Percentiles rank a stretch among this genome's conserved stretches.
Evolutionary conservation across 2,329 filamentous ascomycete genomes (phyloP).

Genomic region (Microsporum ferrugineum): DNA sequence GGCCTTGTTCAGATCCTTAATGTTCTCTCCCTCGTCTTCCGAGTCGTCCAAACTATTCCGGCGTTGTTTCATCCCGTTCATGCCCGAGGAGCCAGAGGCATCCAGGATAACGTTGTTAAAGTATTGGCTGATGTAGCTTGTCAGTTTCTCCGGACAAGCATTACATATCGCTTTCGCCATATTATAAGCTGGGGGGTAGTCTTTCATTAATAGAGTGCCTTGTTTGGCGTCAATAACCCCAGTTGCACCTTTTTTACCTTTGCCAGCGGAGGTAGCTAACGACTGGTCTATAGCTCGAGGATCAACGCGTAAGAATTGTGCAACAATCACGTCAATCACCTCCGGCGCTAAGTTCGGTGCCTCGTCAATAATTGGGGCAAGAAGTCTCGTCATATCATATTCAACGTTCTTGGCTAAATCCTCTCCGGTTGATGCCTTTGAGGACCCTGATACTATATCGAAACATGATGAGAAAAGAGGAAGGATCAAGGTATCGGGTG

Average conservation of each 20-base stretch:
- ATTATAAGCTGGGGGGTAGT: slow-evolving; percentile 83
- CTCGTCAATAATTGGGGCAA: slow-evolving; percentile 81
- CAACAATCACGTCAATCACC: slow-evolving; percentile 85
- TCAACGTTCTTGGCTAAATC: slow-evolving; percentile 87
- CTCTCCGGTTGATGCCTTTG: slow-evolving; percentile 63
- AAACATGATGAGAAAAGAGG: slow-evolving; percentile 82
- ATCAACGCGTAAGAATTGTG: slow-evolving; percentile 84
- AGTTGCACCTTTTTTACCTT: slow-evolving; percentile 44
- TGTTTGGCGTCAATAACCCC: slow-evolving; percentile 59
- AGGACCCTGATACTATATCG: slow-evolving; percentile 73
- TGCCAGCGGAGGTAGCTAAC: slow-evolving; percentile 34
- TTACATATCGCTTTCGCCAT: slow-evolving; percentile 95
- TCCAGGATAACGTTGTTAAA: slow-evolving; percentile 96
- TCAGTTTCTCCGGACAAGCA: slow-evolving; percentile 83
- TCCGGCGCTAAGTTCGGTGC: slow-evolving; percentile 62
- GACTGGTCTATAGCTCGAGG: slow-evolving; percentile 43
- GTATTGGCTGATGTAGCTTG: slow-evolving; percentile 84
- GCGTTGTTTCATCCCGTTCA: slow-evolving; percentile 43
- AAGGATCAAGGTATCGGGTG: slow-evolving; percentile 65
- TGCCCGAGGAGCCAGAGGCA: slow-evolving; percentile 52
- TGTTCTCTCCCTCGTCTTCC: slow-evolving; percentile 65
- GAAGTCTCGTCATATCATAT: slow-evolving; percentile 76
- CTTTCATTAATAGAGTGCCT: slow-evolving; percentile 71
- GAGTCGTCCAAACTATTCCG: slow-evolving; percentile 47
- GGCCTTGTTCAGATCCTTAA: slow-evolving; percentile 79